Evolutionary conservation across 2,329 filamentous ascomycete species (phyloP).

Genomic region (Thelonectria olida): DNA sequence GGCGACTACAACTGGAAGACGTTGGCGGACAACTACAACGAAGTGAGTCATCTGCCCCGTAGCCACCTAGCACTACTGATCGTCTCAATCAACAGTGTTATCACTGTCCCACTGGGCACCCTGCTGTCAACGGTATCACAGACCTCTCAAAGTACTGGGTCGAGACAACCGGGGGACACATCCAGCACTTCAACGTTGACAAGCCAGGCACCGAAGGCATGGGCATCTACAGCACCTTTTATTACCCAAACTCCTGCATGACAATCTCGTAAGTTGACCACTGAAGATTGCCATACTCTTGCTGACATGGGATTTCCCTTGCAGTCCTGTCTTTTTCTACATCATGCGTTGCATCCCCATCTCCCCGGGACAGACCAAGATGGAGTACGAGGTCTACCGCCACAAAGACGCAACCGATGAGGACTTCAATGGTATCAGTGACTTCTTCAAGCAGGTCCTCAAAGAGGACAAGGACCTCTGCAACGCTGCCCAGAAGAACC

Average conservation of each 20-base stretch:
- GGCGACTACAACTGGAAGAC: conserved; percentile 67
- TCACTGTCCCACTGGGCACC: conserved; percentile 67
- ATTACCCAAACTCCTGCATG: conserved; percentile 58
- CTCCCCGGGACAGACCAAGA: conserved; percentile 15
- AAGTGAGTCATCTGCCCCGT: not conserved
- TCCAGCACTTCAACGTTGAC: conserved; percentile 57
- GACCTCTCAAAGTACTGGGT: conserved; percentile 64
- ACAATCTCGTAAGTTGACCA: conserved; percentile 55
- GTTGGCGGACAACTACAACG: conserved; percentile 70
- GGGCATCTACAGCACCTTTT: conserved; percentile 55
- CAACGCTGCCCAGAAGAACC: conserved; percentile 65
- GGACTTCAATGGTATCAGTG: conserved; percentile 55
- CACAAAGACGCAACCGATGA: conserved; percentile 57
- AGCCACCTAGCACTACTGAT: not conserved
- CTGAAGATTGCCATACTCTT: accelerated
- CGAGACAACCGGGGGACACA: conserved; percentile 55
- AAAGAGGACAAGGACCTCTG: conserved; percentile 71
- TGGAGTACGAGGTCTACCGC: conserved; percentile 57
- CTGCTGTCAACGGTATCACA: conserved; percentile 62
- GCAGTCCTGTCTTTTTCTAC: conserved; percentile 59
- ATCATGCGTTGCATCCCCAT: conserved; percentile 68
- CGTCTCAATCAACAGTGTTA: conserved; percentile 56
- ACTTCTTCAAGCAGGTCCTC: conserved; percentile 66
- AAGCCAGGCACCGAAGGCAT: conserved; percentile 54
- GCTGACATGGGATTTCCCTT: not conserved